Evolutionary conservation across 148 eudicot species (phyloP).

Genomic region (Drosera capensis): DNA sequence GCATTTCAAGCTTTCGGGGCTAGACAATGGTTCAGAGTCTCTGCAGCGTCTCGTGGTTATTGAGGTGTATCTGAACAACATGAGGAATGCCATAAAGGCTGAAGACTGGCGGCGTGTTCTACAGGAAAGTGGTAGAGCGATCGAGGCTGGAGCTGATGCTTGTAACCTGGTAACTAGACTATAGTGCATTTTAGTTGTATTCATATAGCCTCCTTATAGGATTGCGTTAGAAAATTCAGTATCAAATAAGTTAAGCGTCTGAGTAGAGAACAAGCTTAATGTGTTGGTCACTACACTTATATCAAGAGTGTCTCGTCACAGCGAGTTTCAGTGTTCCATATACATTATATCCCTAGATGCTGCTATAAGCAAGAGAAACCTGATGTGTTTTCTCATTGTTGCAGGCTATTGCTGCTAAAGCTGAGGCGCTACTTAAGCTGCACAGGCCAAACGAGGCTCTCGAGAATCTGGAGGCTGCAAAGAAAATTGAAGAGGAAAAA

Average conservation of each 20-base stretch:
- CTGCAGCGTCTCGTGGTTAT: slow-evolving; percentile 23
- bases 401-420: slow-evolving; percentile 35
- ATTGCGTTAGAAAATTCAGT: no score
- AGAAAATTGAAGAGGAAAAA: slow-evolving; percentile 3
- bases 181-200: no score
- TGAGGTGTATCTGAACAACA: slow-evolving; percentile 27
- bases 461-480: slow-evolving; percentile 6
- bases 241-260: no score
- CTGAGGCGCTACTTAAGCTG: slow-evolving; percentile 43
- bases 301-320: no score
- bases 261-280: no score
- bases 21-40: slow-evolving; percentile 17
- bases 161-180: slow-evolving; percentile 32
- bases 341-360: no score
- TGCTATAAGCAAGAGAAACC: no score
- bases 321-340: no score
- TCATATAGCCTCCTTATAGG: no score
- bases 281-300: no score
- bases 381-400: no score
- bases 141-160: slow-evolving; percentile 33
- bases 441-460: slow-evolving; percentile 17
- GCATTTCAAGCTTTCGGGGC: slow-evolving; percentile 31
- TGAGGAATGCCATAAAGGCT: slow-evolving; percentile 30
- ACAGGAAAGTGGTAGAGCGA: slow-evolving; percentile 35
- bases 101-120: slow-evolving; percentile 40